These are phyloP conservation scores for Rosellinia necatrix DNA, from an alignment of 2,329 filamentous ascomycete species.

Conservation along the genomic window DNA sequence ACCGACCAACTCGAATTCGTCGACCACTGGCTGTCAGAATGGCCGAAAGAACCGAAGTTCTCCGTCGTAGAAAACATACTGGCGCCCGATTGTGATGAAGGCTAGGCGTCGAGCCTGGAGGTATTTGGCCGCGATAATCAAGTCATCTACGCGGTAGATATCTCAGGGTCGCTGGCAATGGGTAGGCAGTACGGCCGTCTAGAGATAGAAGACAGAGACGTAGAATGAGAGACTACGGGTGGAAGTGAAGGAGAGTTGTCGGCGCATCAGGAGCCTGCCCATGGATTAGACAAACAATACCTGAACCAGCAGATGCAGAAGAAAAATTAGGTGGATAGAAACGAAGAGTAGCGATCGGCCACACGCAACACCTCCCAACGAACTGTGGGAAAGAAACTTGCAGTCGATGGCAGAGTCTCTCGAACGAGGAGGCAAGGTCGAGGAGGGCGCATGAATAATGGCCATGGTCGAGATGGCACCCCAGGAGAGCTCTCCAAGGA, in stretches of 20 bases:
- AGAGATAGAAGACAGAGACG: slow-evolving; percentile 28
- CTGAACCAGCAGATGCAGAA: slow-evolving; percentile 45
- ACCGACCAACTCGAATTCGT: slow-evolving; percentile 35
- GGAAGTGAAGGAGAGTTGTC: slow-evolving; percentile 34
- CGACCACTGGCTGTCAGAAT: slow-evolving; percentile 34
- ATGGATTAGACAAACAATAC: slow-evolving; percentile 51
- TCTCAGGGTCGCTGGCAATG: slow-evolving; percentile 39
- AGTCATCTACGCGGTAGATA: slow-evolving; percentile 50
- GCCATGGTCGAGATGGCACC: slow-evolving; percentile 34
- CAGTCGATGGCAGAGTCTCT: slow-evolving; percentile 39
- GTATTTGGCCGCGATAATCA: slow-evolving; percentile 43
- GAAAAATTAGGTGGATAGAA: slow-evolving; percentile 41
- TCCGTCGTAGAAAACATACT: slow-evolving; percentile 33
- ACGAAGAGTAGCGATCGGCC: slow-evolving; percentile 38
- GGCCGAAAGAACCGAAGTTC: slow-evolving; percentile 30
- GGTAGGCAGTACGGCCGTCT: slow-evolving; percentile 27
- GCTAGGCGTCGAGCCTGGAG: slow-evolving; percentile 37
- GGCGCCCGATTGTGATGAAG: slow-evolving; percentile 30
- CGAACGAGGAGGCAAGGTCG: slow-evolving; percentile 39
- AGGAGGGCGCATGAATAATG: slow-evolving; percentile 37
- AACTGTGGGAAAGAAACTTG: slow-evolving; percentile 36
- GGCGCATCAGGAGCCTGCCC: slow-evolving; percentile 43
- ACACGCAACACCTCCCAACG: slow-evolving; percentile 36
- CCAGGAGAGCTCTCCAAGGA: slow-evolving; percentile 30
- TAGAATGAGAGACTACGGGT: slow-evolving; percentile 34